These are phyloP conservation scores for Penicillium crystallinum DNA, from an alignment of 495 filamentous ascomycete species.

Conservation along the genomic window DNA sequence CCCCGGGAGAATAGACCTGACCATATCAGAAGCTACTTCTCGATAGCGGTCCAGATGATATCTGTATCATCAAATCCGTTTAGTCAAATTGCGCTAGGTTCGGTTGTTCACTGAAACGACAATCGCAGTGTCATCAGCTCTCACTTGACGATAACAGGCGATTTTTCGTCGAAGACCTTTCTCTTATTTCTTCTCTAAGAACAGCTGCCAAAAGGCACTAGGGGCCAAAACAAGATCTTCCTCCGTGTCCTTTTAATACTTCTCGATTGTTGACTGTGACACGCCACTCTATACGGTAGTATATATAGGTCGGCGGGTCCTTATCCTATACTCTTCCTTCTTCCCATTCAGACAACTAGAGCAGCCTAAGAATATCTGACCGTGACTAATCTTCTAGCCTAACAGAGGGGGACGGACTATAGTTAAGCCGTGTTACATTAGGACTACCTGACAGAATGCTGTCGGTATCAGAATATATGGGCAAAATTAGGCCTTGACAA, in stretches of 20 bases:
- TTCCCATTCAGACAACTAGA: slow-evolving; percentile 12
- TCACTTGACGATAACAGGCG: background rate
- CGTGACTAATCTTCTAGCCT: background rate
- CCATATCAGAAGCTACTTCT: slow-evolving; percentile 16
- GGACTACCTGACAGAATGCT: too few relatives aligned
- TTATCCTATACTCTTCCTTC: slow-evolving; percentile 21
- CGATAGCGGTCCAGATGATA: slow-evolving; percentile 13
- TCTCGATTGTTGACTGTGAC: slow-evolving; percentile 23
- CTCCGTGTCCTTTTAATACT: slow-evolving; percentile 30
- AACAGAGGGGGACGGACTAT: slow-evolving; percentile 4
- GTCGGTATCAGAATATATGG: too few relatives aligned
- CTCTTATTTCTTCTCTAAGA: slow-evolving; percentile 5
- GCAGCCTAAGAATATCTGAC: background rate
- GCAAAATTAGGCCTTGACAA: too few relatives aligned
- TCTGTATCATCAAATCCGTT: slow-evolving; percentile 15
- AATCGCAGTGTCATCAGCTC: background rate
- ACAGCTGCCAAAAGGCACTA: slow-evolving; percentile 19
- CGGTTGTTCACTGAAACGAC: slow-evolving; percentile 5
- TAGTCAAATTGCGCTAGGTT: slow-evolving; percentile 12
- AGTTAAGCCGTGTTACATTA: background rate
- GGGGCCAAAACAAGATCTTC: slow-evolving; percentile 22
- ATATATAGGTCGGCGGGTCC: slow-evolving; percentile 23
- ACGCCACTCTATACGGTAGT: slow-evolving; percentile 35
- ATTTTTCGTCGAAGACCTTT: slow-evolving; percentile 6
- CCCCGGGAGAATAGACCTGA: slow-evolving; percentile 4